Conservation (phyloP, 2,329 filamentous ascomycete species). For the Colletotrichum kahawae region DNA sequence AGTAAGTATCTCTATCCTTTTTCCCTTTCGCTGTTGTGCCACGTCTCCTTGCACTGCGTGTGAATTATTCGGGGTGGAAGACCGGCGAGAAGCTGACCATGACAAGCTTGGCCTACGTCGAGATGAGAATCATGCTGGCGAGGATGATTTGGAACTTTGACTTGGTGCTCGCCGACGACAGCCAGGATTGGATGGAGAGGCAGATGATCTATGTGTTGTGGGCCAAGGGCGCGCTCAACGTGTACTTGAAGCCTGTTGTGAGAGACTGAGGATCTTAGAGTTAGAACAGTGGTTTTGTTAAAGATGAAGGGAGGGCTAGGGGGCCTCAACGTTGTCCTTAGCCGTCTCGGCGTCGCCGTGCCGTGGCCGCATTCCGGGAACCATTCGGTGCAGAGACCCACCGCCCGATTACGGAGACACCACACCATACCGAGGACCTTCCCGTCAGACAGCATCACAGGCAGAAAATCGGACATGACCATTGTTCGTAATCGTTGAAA, state of each 20-base stretch:
- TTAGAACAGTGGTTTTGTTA: not conserved
- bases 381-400: not conserved
- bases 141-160: constrained; percentile 53
- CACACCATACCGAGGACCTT: not conserved
- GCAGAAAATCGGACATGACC: not conserved
- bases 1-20: constrained; percentile 26
- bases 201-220: constrained; percentile 8
- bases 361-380: not conserved
- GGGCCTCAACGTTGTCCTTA: not conserved
- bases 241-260: constrained; percentile 6
- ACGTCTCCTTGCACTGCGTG: not conserved
- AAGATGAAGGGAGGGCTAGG: not conserved
- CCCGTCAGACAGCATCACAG: not conserved
- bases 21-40: not conserved
- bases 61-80: not conserved
- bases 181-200: constrained; percentile 37
- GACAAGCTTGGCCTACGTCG: constrained; percentile 45
- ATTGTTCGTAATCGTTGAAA: not conserved
- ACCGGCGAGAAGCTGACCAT: not conserved
- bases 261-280: not conserved
- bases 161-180: constrained; percentile 38
- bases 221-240: constrained; percentile 8
- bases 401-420: not conserved
- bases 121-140: constrained; percentile 53
- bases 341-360: not conserved